Conservation (phyloP, 2,329 filamentous ascomycete species). For the Fusarium sp. region DNA sequence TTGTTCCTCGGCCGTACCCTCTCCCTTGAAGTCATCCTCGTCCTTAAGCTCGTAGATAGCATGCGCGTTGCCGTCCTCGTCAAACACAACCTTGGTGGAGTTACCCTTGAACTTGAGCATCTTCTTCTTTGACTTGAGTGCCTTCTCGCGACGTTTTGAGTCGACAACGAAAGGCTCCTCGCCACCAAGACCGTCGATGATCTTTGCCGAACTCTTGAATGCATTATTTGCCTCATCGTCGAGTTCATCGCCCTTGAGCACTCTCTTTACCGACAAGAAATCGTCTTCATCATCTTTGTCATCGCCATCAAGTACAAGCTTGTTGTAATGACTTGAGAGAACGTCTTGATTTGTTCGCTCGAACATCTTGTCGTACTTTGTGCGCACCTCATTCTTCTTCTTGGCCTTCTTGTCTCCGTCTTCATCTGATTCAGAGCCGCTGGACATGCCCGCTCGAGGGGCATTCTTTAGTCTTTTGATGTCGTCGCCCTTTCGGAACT, state of each 20-base stretch:
- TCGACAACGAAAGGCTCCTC: slow-evolving; percentile 85
- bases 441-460: slow-evolving; percentile 75
- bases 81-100: slow-evolving; percentile 87
- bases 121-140: slow-evolving; percentile 95
- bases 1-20: slow-evolving; percentile 82
- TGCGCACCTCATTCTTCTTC: slow-evolving; percentile 81
- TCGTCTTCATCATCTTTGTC: slow-evolving; percentile 72
- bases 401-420: slow-evolving; percentile 68
- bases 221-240: slow-evolving; percentile 64
- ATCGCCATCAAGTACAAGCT: slow-evolving; percentile 76
- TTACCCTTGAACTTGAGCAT: slow-evolving; percentile 90
- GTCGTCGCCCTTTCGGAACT: slow-evolving; percentile 91
- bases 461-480: slow-evolving; percentile 90
- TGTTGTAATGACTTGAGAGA: slow-evolving; percentile 91
- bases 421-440: slow-evolving; percentile 68
- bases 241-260: slow-evolving; percentile 79
- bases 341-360: slow-evolving; percentile 97
- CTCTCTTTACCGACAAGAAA: slow-evolving; percentile 90
- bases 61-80: slow-evolving; percentile 90
- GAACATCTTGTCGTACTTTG: slow-evolving; percentile 98
- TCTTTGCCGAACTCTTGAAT: slow-evolving; percentile 63
- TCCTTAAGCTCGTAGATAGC: slow-evolving; percentile 89
- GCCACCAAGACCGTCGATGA: slow-evolving; percentile 76
- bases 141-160: slow-evolving; percentile 94
- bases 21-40: slow-evolving; percentile 82